These are phyloP conservation scores for Trametes hirsuta DNA, from an alignment of 1,284 basidiomycete species.

Conservation along the genomic window DNA sequence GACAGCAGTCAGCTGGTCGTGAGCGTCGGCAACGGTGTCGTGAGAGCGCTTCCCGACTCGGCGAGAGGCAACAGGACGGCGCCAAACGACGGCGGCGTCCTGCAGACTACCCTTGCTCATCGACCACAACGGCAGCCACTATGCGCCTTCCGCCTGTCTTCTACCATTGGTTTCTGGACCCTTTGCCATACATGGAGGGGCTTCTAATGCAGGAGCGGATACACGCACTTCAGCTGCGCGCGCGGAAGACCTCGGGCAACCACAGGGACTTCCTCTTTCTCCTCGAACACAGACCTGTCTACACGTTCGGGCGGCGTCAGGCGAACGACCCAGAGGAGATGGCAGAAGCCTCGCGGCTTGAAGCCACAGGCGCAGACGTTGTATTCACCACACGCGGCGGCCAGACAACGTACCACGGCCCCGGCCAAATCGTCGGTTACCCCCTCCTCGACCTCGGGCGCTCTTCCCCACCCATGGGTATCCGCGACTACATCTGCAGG, in stretches of 20 bases:
- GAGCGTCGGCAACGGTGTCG: no score
- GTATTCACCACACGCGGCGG: conserved; percentile 86
- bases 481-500: conserved; percentile 75
- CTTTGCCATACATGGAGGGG: conserved; percentile 72
- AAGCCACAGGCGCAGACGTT: conserved; percentile 85
- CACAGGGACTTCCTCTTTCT: conserved; percentile 74
- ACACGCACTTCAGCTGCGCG: conserved; percentile 61
- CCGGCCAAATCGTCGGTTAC: conserved; percentile 96
- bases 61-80: neutral
- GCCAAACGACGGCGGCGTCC: neutral
- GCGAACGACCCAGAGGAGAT: conserved; percentile 54
- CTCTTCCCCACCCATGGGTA: conserved; percentile 48
- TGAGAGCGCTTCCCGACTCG: no score
- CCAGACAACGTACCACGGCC: conserved; percentile 96
- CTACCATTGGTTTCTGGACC: conserved; percentile 76
- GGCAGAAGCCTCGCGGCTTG: conserved; percentile 70
- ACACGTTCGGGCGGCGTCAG: conserved; percentile 90
- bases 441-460: conserved; percentile 84
- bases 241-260: conserved; percentile 43
- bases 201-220: conserved; percentile 74
- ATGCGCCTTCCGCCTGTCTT: conserved; percentile 58
- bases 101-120: neutral
- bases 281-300: conserved; percentile 90
- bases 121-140: neutral
- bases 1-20: no score